Base-by-base conservation (phyloP, 345 rosid genomes). In the Eucalyptus regnans region DNA sequence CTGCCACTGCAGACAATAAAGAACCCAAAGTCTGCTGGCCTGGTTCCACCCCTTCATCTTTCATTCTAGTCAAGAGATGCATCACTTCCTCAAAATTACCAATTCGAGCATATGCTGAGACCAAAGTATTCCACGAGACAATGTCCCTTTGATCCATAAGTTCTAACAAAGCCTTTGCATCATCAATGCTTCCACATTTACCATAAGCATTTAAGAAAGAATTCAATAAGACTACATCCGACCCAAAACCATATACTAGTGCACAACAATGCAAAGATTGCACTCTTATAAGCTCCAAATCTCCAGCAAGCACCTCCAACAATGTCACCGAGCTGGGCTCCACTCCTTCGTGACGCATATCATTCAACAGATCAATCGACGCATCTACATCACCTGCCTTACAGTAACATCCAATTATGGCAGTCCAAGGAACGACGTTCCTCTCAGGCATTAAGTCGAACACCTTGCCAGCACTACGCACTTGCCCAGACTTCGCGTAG, bases 121-220 rank as follows among this genome's bases (percentile, higher is more conserved):
- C 86, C 91, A 95, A 89, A 18, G 93, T 91, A 92, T 94, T 95
- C 95, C 94, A 94, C 2, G 97, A 93, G 91, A 94, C 88, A 64
- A 92, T 87, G 90, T 95, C 96, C 89, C 94, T 89, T 88, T 92
- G 84, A 44, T 90, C 89, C 94, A 94, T 94, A 51, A 81, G 86
- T 29, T 93, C 92, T 87, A 94, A 93, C 37, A 95, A 92, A n/a
- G 17, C 66, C 93, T 92, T 91, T n/a, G 91, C 94, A 86, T 92
- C 94, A 88, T 52, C 89, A 6, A 94, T 87, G 83, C 91, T 41
- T 58, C 92, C 92, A 22, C 90, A 93, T 88, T 92, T 94, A 33
- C 93, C 89, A 88, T 95, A 94, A 44, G 90, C 88, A 91, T 89
- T 93, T 89, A 95, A 51, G 86, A 95, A 83, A 66, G 94, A 94